Evolutionary conservation across 2,329 filamentous ascomycete genomes (phyloP), one percentile per base, ranked within the genome.

Genomic region (Cadophora malorum): DNA sequence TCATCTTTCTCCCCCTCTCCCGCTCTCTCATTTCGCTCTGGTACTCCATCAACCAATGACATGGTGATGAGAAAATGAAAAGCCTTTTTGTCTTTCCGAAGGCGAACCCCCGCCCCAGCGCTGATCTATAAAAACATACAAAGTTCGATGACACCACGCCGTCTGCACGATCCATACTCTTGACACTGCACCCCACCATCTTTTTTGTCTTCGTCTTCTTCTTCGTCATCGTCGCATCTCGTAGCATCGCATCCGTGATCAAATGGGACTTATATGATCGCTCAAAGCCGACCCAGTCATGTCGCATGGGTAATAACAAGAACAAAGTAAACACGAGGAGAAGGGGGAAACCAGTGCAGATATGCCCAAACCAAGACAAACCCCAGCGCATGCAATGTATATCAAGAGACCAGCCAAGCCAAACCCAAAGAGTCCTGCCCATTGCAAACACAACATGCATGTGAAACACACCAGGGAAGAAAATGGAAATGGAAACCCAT

Each of bases 341-440:
- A 14, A 21, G 33, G 53, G 9, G 21, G 9, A 10, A 23, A 38
- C 8, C 55, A 58, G 33, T n/a, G 52, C 52, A 33, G 52, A 55
- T 55, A 55, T 41, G 33, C 56, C 28, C 56, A 59, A 59, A 25
- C 56, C 33, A 59, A 59, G 45, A 59, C 3, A 19, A 25, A 23
- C 21, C 56, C 56, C 56, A 5, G 38, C 56, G 56, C 56, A 59
- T 59, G 61, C 61, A 61, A 56, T 60, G 66, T 67, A 66, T 66
- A 66, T 69, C 59, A 69, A 69, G 64, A 67, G 33, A 62, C 61
- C 47, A 45, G 21, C 50, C 63, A 60, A 47, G 45, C 52, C 60
- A 47, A 67, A 60, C 60, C 67, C 52, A 66, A 66, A 55, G 67
- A 56, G 38, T 45, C 60, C 60, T 31, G 41, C 45, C 64, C 59